Evolutionary conservation across 2,329 filamentous ascomycete genomes (phyloP).

Genomic region (Neocucurbitaria cava): DNA sequence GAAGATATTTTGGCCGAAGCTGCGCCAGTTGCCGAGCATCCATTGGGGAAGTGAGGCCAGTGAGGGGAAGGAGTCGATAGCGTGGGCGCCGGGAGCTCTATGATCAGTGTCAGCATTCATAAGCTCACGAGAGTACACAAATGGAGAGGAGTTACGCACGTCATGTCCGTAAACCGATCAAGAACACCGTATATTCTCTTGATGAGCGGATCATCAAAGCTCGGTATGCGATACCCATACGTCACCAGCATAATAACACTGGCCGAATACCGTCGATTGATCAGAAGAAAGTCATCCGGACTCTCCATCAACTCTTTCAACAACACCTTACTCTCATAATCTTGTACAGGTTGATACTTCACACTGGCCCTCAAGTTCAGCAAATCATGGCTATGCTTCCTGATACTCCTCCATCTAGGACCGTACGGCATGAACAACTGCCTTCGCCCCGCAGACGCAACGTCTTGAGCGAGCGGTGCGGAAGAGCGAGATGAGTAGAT

Average conservation of each 20-base stretch:
- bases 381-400: slow-evolving; percentile 43
- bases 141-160: no score
- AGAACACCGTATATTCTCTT: slow-evolving; percentile 41
- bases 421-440: slow-evolving; percentile 53
- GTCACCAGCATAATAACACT: slow-evolving; percentile 45
- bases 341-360: slow-evolving; percentile 53
- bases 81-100: slow-evolving; percentile 33
- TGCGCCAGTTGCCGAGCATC: slow-evolving; percentile 41
- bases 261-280: slow-evolving; percentile 43
- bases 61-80: slow-evolving; percentile 40
- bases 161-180: slow-evolving; percentile 42
- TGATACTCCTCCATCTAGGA: slow-evolving; percentile 46
- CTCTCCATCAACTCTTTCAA: slow-evolving; percentile 52
- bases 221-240: slow-evolving; percentile 45
- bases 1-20: slow-evolving; percentile 32
- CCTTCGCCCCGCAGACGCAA: slow-evolving; percentile 58
- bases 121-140: background rate
- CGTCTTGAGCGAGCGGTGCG: slow-evolving; percentile 47
- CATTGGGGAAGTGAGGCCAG: slow-evolving; percentile 38
- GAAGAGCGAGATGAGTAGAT: slow-evolving; percentile 58
- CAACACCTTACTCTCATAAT: slow-evolving; percentile 56
- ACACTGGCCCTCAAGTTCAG: slow-evolving; percentile 38
- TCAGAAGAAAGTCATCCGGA: slow-evolving; percentile 39
- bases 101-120: background rate
- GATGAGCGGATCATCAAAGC: slow-evolving; percentile 41